Evolutionary conservation across 441 rosid species (phyloP).

Genomic region (Hypseocharis bilobata): DNA sequence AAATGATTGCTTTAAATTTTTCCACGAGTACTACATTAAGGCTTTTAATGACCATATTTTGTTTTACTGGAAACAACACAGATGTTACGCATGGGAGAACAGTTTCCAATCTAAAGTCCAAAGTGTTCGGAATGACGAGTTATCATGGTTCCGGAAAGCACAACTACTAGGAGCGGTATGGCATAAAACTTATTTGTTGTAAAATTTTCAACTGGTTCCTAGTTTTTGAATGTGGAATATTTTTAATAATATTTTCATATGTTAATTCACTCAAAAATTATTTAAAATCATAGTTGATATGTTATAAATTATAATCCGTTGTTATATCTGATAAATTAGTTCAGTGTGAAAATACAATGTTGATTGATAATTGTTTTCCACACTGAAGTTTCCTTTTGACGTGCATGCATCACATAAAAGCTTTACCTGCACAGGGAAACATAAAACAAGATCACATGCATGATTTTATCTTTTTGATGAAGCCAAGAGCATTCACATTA

Average conservation of each 20-base stretch:
- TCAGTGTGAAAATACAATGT: neutral
- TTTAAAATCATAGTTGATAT: neutral
- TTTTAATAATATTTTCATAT: slow-evolving; percentile 8
- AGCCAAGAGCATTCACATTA: neutral
- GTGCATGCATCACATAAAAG: neutral
- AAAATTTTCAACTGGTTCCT: neutral
- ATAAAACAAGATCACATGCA: neutral
- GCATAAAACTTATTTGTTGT: slow-evolving; percentile 15
- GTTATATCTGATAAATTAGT: neutral
- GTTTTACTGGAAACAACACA: slow-evolving; percentile 30
- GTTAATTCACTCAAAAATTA: neutral
- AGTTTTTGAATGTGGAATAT: slow-evolving; percentile 7
- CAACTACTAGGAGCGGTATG: slow-evolving; percentile 79
- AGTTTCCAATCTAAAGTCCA: slow-evolving; percentile 92
- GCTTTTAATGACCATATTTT: slow-evolving; percentile 12
- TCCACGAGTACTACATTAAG: slow-evolving; percentile 1
- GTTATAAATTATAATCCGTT: neutral
- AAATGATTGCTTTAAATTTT: slow-evolving; percentile 3
- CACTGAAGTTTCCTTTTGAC: neutral
- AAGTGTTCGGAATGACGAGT: slow-evolving; percentile 65
- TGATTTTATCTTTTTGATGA: neutral
- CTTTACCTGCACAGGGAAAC: too few relatives aligned
- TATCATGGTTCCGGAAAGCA: slow-evolving; percentile 94
- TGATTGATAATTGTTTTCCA: neutral
- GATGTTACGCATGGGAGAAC: slow-evolving; percentile 99